Evolutionary conservation across 2,329 filamentous ascomycete genomes (phyloP).

Genomic region (Sporothrix luriei): DNA sequence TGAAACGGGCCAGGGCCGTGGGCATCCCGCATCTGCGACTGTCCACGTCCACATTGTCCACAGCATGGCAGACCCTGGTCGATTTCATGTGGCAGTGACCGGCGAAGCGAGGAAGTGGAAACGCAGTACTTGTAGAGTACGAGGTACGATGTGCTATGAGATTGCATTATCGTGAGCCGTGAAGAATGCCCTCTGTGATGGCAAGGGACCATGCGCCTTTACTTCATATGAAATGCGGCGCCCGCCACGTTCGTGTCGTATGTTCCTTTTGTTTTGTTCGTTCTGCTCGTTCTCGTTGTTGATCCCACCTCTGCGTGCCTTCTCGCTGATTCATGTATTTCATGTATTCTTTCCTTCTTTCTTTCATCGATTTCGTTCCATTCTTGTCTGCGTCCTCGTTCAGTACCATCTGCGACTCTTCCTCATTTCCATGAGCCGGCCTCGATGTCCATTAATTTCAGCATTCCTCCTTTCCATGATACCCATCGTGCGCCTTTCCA

Average conservation of each 20-base stretch:
- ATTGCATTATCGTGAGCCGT: conserved; percentile 10
- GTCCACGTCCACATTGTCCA: background rate
- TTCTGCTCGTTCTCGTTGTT: background rate
- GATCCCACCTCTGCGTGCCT: background rate
- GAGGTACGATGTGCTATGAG: background rate
- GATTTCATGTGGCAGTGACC: background rate
- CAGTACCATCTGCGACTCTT: background rate
- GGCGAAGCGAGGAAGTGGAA: background rate
- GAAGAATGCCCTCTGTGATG: conserved; percentile 19
- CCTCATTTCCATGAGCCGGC: background rate
- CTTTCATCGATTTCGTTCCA: background rate
- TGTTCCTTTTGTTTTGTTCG: background rate
- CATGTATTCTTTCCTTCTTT: background rate
- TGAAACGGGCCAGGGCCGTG: conserved; percentile 1
- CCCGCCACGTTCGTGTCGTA: conserved; percentile 4
- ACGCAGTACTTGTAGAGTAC: too few species aligned
- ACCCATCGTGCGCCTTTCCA: background rate
- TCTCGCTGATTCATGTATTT: background rate
- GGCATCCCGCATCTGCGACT: conserved; percentile 23
- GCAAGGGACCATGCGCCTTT: background rate
- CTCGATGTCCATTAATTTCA: conserved; percentile 2
- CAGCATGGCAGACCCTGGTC: background rate
- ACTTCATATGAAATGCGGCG: conserved; percentile 5
- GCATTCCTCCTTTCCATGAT: background rate
- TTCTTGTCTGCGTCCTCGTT: background rate